A percentile compares a stretch with the other conserved stretches of the same genome.
Evolutionary conservation across 495 filamentous ascomycete genomes (phyloP).

Genomic region (Xylona heveae): DNA sequence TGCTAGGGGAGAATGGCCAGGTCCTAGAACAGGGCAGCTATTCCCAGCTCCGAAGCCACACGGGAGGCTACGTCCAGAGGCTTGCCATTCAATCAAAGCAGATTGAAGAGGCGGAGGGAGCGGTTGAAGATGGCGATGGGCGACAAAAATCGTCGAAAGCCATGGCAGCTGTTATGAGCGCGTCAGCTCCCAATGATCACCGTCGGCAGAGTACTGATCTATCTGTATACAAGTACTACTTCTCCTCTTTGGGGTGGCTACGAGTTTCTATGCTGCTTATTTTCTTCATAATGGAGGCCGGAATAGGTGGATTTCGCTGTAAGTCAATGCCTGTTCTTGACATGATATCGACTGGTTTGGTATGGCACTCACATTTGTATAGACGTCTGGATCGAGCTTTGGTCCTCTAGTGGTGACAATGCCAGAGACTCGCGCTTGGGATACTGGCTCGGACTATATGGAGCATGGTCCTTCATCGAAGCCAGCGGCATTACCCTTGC

Average conservation of each 20-base stretch:
- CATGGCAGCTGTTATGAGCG: neutral
- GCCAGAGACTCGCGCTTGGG: too few relatives aligned
- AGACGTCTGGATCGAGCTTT: neutral
- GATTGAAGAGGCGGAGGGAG: neutral
- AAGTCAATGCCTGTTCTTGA: neutral
- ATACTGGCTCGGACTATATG: conserved; percentile 13
- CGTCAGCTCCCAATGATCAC: neutral
- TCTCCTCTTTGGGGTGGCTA: neutral
- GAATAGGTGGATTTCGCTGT: neutral
- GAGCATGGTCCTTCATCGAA: conserved; percentile 8
- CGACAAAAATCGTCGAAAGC: neutral
- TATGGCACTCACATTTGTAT: neutral
- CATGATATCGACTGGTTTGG: neutral
- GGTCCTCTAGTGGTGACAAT: too few relatives aligned
- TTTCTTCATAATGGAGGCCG: neutral
- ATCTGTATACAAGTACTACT: neutral
- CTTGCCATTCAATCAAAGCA: neutral
- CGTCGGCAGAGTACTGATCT: neutral
- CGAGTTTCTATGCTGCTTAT: neutral
- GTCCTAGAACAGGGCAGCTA: neutral
- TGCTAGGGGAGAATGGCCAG: neutral
- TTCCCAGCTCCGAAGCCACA: neutral
- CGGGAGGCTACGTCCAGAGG: neutral
- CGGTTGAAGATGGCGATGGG: neutral
- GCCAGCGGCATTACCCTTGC: conserved; percentile 5